Conservation (phyloP, 1,284 basidiomycete species). For the Xerocomus nothofagi region DNA sequence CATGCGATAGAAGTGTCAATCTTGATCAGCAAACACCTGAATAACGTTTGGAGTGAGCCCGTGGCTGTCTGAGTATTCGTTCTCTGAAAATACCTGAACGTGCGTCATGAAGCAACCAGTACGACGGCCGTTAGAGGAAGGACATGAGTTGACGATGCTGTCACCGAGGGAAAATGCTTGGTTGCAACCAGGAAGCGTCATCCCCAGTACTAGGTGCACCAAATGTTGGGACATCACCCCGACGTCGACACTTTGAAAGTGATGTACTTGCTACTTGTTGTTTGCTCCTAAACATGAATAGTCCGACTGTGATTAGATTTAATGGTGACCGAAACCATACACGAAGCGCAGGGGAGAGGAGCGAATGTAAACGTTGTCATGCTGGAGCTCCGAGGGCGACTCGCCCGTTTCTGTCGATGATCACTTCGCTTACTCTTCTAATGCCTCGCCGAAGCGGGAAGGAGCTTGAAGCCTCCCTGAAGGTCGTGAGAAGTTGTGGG, state of each 20-base stretch:
- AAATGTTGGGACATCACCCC: conserved; percentile 25
- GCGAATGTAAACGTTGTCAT: too few relatives aligned
- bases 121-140: conserved; percentile 34
- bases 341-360: too few relatives aligned
- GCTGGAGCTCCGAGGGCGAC: too few relatives aligned
- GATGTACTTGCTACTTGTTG: conserved; percentile 1
- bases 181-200: conserved; percentile 36
- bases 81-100: conserved; percentile 41
- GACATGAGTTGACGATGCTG: conserved; percentile 49
- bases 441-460: too few relatives aligned
- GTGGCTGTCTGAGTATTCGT: conserved; percentile 39
- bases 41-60: conserved; percentile 40
- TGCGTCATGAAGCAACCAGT: conserved; percentile 50
- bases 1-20: conserved; percentile 50
- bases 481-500: too few relatives aligned
- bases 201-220: conserved; percentile 46
- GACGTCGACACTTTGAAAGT: conserved; percentile 36
- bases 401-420: too few relatives aligned
- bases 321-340: too few relatives aligned
- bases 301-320: too few relatives aligned
- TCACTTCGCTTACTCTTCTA: too few relatives aligned
- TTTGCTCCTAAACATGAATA: conserved; percentile 16
- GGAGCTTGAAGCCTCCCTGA: too few relatives aligned
- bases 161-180: conserved; percentile 47
- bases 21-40: conserved; percentile 53